phyloP scores from a whole-genome alignment of 75 land plant species.

The Pinus taeda region DNA sequence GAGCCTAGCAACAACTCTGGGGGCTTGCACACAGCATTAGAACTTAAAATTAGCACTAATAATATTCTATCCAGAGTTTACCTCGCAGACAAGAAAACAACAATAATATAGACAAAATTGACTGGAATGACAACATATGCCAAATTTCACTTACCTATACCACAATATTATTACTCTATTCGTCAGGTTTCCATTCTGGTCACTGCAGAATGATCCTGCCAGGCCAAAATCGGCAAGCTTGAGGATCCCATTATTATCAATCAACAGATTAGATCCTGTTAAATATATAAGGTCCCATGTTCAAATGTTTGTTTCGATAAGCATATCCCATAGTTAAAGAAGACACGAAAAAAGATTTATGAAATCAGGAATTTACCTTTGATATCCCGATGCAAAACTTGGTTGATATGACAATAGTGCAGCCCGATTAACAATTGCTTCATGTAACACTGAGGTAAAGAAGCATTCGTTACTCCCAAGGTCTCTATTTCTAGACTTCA shows the following conservation, averaged over 20 bases:
- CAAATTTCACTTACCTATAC: conserved; percentile 67
- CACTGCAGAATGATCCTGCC: conserved; percentile 82
- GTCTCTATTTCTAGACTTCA: not conserved
- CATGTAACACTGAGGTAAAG: conserved; percentile 84
- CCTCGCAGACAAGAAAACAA: not conserved
- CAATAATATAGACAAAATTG: not conserved
- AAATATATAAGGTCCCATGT: not conserved
- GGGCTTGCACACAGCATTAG: conserved; percentile 56
- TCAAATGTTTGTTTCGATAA: not conserved
- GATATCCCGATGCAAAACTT: conserved; percentile 97
- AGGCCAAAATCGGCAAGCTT: conserved; percentile 99
- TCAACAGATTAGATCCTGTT: conserved; percentile 79
- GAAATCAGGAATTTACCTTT: conserved; percentile 53
- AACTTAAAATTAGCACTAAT: not conserved
- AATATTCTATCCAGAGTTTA: not conserved
- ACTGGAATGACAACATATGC: not conserved
- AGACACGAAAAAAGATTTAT: not conserved
- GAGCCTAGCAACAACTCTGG: conserved; percentile 93
- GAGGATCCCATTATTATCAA: conserved; percentile 89
- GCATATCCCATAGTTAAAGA: not conserved
- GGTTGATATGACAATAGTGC: conserved; percentile 96
- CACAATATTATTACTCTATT: conserved; percentile 93
- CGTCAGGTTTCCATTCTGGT: conserved; percentile 77
- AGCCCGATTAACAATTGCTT: conserved; percentile 89
- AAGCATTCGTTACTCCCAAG: not conserved